Base-by-base conservation (phyloP, 164 flowering plant genomes). In the Warburgia ugandensis region DNA sequence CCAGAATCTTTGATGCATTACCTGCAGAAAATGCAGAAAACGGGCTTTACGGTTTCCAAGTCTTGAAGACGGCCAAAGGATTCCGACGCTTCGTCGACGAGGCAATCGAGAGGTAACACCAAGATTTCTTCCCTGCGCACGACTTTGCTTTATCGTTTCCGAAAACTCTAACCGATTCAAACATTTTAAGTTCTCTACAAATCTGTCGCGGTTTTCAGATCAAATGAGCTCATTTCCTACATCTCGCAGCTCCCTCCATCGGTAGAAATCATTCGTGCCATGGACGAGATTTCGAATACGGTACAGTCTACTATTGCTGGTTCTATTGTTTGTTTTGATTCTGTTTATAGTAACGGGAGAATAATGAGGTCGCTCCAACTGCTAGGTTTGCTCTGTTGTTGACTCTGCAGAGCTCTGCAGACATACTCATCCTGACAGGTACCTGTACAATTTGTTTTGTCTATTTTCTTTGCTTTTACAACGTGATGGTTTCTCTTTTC, bases 391-490 rank as follows among this genome's bases (percentile, higher is more conserved):
- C 53, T 73, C 86, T 43, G 97, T 89, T 44, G 78, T 86, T 16
- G 96, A 94, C 57, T 89, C 97, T 17, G 94, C 99, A 1, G 95
- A 84, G 37, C 73, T 89, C 7, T 94, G 99, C 61, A 76, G 94
- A 61, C 69, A 79, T 49, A 94, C 99, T 62, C 99, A 94, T 72
- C 97, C 99, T 0, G 94, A 86, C 72, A 84, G 83, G 99, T 89
- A 41, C 51, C 30, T 68, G 20, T 28, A 49, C 37, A n/a, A 8
- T 22, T 31, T 21, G 1, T 5, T 6, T 32, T 13, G 10, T 1
- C 22, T 29, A 35, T 46, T 43, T 19, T 22, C 26, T 8, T 30
- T 47, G 28, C 17, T 16, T 32, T 43, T 36, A 14, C 2, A 1
- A 20, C 22, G 6, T 29, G 21, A 13, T 13, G 21, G 14, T 50